Percentiles rank a stretch among this genome's conserved stretches.
Evolutionary conservation across 805 yeast species (phyloP).

Genomic region (Metschnikowia aberdeeniae): DNA sequence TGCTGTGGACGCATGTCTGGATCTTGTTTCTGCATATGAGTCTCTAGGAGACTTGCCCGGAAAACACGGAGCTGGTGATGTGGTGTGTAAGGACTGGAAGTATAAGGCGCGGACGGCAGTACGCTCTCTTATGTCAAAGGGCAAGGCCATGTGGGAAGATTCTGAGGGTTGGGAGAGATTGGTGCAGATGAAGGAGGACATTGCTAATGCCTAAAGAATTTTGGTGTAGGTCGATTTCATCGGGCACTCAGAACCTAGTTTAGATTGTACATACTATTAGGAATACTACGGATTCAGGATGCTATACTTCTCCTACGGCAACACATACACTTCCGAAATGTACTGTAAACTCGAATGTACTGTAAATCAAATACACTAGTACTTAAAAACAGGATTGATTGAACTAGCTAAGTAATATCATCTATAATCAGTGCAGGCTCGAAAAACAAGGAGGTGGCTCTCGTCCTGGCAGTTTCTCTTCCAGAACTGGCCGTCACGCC

Average conservation of each 20-base stretch:
- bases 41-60: constrained; percentile 84
- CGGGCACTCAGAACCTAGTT: no score
- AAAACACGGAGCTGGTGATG: constrained; percentile 69
- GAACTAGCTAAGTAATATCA: constrained; percentile 8
- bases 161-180: constrained; percentile 72
- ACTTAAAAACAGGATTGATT: background rate
- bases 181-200: constrained; percentile 46
- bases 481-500: constrained; percentile 6
- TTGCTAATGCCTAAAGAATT: constrained; percentile 14
- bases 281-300: no score
- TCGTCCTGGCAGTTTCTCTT: constrained; percentile 10
- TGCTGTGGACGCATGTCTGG: constrained; percentile 74
- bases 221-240: background rate
- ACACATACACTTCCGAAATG: background rate
- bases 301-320: no score
- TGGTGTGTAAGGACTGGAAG: constrained; percentile 92
- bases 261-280: no score
- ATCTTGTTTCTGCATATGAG: constrained; percentile 80
- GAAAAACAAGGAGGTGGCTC: constrained; percentile 14
- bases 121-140: constrained; percentile 73
- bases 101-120: constrained; percentile 73
- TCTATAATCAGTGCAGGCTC: constrained; percentile 16
- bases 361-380: background rate
- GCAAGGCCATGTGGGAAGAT: constrained; percentile 75
- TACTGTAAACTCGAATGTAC: background rate